Conservation (phyloP, 352 stramenopile species). For the Pythium angustatum region DNA sequence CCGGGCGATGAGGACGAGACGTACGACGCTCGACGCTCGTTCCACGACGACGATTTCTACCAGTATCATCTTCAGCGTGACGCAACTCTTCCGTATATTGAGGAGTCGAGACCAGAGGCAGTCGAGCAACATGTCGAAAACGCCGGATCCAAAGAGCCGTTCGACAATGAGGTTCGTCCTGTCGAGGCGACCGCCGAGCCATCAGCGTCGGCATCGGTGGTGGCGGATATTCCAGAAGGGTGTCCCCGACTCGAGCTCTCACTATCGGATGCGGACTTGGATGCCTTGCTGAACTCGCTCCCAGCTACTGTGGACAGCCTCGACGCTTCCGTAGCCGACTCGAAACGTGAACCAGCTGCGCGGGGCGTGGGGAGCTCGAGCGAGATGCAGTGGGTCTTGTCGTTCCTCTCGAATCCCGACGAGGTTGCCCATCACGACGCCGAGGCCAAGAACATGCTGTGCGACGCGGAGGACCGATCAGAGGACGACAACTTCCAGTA, state of each 20-base stretch:
- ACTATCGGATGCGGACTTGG: slow-evolving; percentile 55
- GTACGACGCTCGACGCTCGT: slow-evolving; percentile 8
- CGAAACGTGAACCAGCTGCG: background rate
- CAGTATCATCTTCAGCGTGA: slow-evolving; percentile 6
- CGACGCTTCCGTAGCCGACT: background rate
- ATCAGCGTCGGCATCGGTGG: background rate
- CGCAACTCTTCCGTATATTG: too few species aligned
- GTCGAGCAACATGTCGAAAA: background rate
- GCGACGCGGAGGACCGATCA: slow-evolving; percentile 31
- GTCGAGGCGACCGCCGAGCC: background rate
- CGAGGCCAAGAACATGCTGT: slow-evolving; percentile 57
- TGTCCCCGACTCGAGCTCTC: slow-evolving; percentile 53
- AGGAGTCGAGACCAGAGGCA: background rate
- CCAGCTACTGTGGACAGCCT: background rate
- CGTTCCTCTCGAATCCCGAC: slow-evolving; percentile 59
- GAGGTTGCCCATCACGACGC: slow-evolving; percentile 43
- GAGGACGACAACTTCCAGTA: slow-evolving; percentile 78
- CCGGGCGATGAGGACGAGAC: background rate
- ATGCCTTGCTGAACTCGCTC: slow-evolving; percentile 51
- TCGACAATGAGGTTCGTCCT: slow-evolving; percentile 9
- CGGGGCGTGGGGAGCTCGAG: background rate
- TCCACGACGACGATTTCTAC: slow-evolving; percentile 18
- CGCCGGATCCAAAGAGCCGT: too few species aligned
- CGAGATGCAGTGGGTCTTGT: slow-evolving; percentile 76
- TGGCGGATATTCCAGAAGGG: slow-evolving; percentile 12